Evolutionary conservation across 2,329 filamentous ascomycete species (phyloP), one percentile per base, ranked within the genome.

Genomic region (Aspergillus sp.): DNA sequence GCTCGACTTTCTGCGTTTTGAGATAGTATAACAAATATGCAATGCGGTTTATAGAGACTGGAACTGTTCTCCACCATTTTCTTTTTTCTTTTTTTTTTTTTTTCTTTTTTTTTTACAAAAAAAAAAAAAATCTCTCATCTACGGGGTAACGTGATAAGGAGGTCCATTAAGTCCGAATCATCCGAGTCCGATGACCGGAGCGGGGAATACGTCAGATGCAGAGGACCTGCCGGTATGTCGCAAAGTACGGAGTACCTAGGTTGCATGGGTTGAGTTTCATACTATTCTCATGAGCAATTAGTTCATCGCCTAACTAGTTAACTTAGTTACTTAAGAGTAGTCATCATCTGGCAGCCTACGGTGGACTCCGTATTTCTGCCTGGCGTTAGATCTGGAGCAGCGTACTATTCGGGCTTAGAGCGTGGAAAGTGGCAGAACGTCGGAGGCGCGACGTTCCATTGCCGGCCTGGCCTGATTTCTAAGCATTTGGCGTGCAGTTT

Each of bases 381-480:
- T 47, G 18, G 18, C 18, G 18, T 47, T 6, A n/a, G 42, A 46
- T 46, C 12, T 16, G 7, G 18, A 16, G n/a, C 45, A 22, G 14
- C 11, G 12, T 14, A 42, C 36, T 4, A 47, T 22, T 22, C 45
- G 9, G 45, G 45, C 42, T 42, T 47, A 47, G 45, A 47, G 45
- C 45, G 29, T 51, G 24, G 49, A 51, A 51, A 49, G 51, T 53
- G 51, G 57, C 54, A 62, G 54, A 55, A 61, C 52, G 56, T 39
- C 45, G 47, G 46, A 57, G 57, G 54, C 53, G 47, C 50, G 32
- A 16, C 56, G 59, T 59, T 59, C 57, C 55, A 59, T 20, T 31
- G 18, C 49, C 51, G 54, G 42, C 49, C 62, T 49, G 49, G 54
- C 58, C 62, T 65, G 68, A 69, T 70, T 70, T 70, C 68, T 70